phyloP scores from a whole-genome alignment of 345 rosid species.

The Lumnitzera littorea region DNA sequence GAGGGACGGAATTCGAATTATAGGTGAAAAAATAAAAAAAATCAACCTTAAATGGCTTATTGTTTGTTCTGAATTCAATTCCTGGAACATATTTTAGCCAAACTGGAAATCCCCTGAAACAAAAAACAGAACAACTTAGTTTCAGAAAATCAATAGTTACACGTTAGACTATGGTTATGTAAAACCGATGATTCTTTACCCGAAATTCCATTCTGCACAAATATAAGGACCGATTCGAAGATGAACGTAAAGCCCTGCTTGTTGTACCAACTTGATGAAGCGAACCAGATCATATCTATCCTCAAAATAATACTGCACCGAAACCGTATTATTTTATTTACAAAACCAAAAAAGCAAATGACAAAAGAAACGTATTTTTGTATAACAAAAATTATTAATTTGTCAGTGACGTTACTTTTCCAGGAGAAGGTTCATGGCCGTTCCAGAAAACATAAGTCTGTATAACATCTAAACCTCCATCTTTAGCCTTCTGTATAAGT shows the following conservation, averaged over 20 bases:
- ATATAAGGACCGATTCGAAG: constrained; percentile 22
- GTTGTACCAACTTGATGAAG: constrained; percentile 33
- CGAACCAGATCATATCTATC: constrained; percentile 38
- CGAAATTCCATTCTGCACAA: constrained; percentile 23
- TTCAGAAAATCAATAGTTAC: not conserved
- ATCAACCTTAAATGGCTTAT: constrained; percentile 14
- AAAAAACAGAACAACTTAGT: not conserved
- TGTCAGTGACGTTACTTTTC: constrained; percentile 6
- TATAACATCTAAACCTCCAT: too few relatives aligned
- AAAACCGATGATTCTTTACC: constrained; percentile 5
- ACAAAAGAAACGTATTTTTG: too few relatives aligned
- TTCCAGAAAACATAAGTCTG: too few relatives aligned
- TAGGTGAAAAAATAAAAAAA: too few relatives aligned
- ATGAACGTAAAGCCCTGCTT: constrained; percentile 33
- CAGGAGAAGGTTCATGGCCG: too few relatives aligned
- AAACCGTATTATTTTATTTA: not conserved
- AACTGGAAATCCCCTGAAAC: constrained; percentile 18
- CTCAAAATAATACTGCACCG: constrained; percentile 25
- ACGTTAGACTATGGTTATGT: not conserved
- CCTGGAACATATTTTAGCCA: constrained; percentile 23
- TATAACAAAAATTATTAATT: too few relatives aligned
- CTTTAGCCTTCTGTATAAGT: too few relatives aligned
- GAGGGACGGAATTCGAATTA: too few relatives aligned
- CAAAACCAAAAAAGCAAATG: not conserved
- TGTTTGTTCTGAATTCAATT: constrained; percentile 18